These are phyloP conservation scores for Panicum miliaceum DNA, from an alignment of 176 grass and related monocot genomes.

Conservation along the genomic window DNA sequence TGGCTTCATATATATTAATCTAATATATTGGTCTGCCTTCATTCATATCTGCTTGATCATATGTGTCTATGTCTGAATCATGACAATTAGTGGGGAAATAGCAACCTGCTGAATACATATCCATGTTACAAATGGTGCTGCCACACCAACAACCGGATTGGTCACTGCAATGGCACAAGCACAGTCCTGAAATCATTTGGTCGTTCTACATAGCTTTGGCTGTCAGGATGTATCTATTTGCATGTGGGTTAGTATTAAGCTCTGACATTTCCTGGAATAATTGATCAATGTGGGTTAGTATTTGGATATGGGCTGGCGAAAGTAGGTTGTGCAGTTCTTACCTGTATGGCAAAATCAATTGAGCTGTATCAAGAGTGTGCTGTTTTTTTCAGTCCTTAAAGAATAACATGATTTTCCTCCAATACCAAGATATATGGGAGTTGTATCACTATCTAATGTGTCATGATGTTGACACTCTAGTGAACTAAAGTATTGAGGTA, in stretches of 20 bases:
- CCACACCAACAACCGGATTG: background rate
- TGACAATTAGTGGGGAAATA: background rate
- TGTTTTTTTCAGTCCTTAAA: background rate
- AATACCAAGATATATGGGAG: slow-evolving; percentile 1
- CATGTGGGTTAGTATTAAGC: slow-evolving; percentile 1
- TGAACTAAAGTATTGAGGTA: background rate
- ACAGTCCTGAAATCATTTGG: background rate
- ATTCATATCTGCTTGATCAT: background rate
- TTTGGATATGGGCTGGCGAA: background rate
- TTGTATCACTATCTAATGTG: background rate
- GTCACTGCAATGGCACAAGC: background rate
- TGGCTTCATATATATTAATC: background rate
- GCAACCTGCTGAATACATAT: background rate
- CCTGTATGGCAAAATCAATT: background rate
- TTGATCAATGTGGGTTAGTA: background rate
- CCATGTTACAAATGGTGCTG: background rate
- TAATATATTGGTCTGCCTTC: slow-evolving; percentile 6
- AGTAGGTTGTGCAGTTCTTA: background rate
- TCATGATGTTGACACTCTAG: background rate
- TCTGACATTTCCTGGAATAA: background rate
- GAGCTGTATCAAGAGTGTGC: background rate
- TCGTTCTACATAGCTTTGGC: slow-evolving; percentile 2
- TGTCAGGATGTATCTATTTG: background rate
- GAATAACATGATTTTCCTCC: background rate
- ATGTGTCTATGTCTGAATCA: background rate